Evolutionary conservation across 345 rosid genomes (phyloP).

Genomic region (Eucalyptus decipiens): DNA sequence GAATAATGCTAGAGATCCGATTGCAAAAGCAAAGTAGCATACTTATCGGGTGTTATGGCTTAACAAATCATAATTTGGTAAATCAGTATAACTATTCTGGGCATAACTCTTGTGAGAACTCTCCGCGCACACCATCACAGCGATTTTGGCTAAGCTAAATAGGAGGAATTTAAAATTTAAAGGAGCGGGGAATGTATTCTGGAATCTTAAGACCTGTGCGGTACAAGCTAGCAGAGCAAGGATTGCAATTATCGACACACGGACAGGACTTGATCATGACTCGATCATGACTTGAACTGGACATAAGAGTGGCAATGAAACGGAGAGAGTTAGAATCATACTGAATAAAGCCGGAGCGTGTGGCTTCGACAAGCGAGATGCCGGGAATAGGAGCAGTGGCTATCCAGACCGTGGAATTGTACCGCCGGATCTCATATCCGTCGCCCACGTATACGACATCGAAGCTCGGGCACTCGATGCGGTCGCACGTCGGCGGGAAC

Average conservation of each 20-base stretch:
- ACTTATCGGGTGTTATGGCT: neutral
- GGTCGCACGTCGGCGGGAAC: conserved; percentile 53
- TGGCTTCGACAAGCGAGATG: conserved; percentile 63
- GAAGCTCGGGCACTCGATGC: conserved; percentile 70
- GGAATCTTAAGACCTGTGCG: neutral
- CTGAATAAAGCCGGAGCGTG: conserved; percentile 62
- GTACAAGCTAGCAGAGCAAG: neutral
- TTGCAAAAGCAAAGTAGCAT: neutral
- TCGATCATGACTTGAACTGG: neutral
- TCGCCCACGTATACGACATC: conserved; percentile 34
- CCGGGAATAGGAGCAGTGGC: conserved; percentile 53
- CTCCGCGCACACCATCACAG: neutral
- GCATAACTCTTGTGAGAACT: neutral
- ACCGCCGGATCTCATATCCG: conserved; percentile 65
- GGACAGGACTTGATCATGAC: neutral
- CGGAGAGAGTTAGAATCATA: neutral
- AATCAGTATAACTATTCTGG: neutral
- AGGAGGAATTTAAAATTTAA: too few species aligned
- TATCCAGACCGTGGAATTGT: conserved; percentile 47
- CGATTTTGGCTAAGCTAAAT: neutral
- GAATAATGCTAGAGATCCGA: too few species aligned
- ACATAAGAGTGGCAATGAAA: neutral
- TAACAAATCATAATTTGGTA: neutral
- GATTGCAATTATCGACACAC: neutral
- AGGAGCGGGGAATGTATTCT: neutral